A percentile compares a stretch with the other conserved stretches of the same genome.
phyloP scores from a whole-genome alignment of 192 early-diverging fungal species.

The Thamnidium elegans region DNA sequence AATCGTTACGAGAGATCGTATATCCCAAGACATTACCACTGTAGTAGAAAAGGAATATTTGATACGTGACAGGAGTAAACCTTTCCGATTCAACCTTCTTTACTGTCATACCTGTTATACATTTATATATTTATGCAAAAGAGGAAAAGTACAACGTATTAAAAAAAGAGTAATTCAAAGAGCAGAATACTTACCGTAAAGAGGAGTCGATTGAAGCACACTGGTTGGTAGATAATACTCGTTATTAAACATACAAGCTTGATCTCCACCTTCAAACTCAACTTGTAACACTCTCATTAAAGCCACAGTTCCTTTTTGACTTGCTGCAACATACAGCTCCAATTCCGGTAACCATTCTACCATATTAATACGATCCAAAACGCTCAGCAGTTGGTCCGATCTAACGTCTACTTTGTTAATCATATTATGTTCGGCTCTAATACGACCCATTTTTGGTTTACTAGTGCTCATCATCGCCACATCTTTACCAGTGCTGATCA shows the following conservation, averaged over 20 bases:
- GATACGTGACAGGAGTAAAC: constrained; percentile 8
- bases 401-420: constrained; percentile 28
- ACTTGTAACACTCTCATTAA: constrained; percentile 28
- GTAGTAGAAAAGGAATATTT: constrained; percentile 28
- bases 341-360: constrained; percentile 36
- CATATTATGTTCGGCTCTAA: constrained; percentile 18
- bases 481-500: constrained; percentile 28
- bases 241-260: constrained; percentile 28
- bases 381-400: constrained; percentile 4
- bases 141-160: not conserved
- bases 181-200: constrained; percentile 22
- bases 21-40: constrained; percentile 18
- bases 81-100: constrained; percentile 9
- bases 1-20: constrained; percentile 20
- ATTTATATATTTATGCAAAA: too few species aligned
- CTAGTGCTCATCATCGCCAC: constrained; percentile 15
- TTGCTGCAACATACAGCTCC: constrained; percentile 24
- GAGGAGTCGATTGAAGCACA: constrained; percentile 12
- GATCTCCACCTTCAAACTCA: constrained; percentile 14
- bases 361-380: constrained; percentile 26
- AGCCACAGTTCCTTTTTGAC: constrained; percentile 33
- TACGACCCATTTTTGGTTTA: constrained; percentile 10
- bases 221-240: constrained; percentile 25
- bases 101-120: constrained; percentile 27
- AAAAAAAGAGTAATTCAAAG: not conserved